Base-by-base conservation (phyloP, 2,329 filamentous ascomycete genomes). In the Rhynchosporium agropyri region DNA sequence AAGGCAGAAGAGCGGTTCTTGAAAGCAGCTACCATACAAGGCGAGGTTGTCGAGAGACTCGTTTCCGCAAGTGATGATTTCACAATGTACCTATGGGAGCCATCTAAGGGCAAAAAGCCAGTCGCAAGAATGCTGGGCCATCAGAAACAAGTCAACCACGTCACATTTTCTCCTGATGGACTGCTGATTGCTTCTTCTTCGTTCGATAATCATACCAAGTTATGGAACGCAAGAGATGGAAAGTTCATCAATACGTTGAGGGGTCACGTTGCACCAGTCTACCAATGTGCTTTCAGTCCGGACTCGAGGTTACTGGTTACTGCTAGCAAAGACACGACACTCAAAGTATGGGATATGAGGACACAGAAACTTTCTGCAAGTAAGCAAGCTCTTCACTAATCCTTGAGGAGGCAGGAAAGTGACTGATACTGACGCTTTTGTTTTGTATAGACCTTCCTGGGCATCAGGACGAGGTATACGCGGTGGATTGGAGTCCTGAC, bases 41-140 rank as follows among this genome's bases (percentile, higher is more conserved):
- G 90, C 31, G 86, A 88, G 72, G 81, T 96, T 28, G 86, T 90
- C 0, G 95, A 99, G 79, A 85, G 91, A 33, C 79, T 98, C 3
- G 90, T 96, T 2, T 96, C 92, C 8, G 95, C 94, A 2, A 94
- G 89, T 68, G 95, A 98, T 74, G 95, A 99, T 76, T 96, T 93
- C 76, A 97, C 93, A 5, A 94, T 99, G 84, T 97, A 92, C 74
- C 83, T 99, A 7, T 99, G 94, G 94, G 91, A 96, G 64, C 93
- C 93, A 0, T 82, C 87, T 9, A 82, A 81, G 49, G 88, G 89
- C 3, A 90, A 82, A 7, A 97, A 98, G 75, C 93, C 94, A 0
- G 80, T 98, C 3, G 89, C 91, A n/a, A 83, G 92, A 40, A 84
- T 98, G 78, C 78, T 92, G n/a, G 95, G 95, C 2, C 95, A 99